Percentiles rank a stretch among this genome's conserved stretches.
phyloP scores from a whole-genome alignment of 768 basidiomycete species.

The Mycena capillaripes region DNA sequence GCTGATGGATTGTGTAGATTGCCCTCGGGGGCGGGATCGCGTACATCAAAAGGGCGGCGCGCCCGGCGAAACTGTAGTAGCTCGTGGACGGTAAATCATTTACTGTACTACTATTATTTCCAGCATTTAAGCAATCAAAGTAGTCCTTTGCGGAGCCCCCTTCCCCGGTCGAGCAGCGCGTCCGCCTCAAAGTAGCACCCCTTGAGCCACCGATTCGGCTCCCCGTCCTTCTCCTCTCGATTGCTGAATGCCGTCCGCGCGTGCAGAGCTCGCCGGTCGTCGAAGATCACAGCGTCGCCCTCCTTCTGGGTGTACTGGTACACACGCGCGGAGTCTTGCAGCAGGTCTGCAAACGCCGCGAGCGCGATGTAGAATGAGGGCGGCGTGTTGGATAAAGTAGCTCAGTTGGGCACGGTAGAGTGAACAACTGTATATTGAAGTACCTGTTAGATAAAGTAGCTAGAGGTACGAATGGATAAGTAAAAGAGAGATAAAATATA shows the following conservation, averaged over 20 bases:
- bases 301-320: constrained; percentile 80
- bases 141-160: constrained; percentile 60
- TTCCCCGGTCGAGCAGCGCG: constrained; percentile 69
- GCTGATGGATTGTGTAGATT: constrained; percentile 33
- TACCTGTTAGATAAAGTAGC: no score
- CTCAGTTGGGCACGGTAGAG: no score
- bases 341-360: constrained; percentile 65
- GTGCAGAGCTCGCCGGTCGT: constrained; percentile 92
- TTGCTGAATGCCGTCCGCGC: constrained; percentile 84
- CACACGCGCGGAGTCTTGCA: constrained; percentile 65
- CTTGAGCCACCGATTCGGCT: constrained; percentile 88
- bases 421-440: no score
- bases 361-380: constrained; percentile 75
- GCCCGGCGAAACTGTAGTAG: constrained; percentile 42
- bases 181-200: constrained; percentile 87
- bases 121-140: not conserved
- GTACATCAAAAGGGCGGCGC: constrained; percentile 64
- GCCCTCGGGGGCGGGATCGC: constrained; percentile 75
- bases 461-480: no score
- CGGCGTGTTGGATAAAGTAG: no score
- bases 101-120: not conserved
- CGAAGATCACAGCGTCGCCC: constrained; percentile 92
- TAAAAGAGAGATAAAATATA: no score
- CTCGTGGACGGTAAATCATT: not conserved
- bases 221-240: constrained; percentile 55